Conservation (phyloP, 805 yeast genomes). For the Yarrowia hollandica region DNA sequence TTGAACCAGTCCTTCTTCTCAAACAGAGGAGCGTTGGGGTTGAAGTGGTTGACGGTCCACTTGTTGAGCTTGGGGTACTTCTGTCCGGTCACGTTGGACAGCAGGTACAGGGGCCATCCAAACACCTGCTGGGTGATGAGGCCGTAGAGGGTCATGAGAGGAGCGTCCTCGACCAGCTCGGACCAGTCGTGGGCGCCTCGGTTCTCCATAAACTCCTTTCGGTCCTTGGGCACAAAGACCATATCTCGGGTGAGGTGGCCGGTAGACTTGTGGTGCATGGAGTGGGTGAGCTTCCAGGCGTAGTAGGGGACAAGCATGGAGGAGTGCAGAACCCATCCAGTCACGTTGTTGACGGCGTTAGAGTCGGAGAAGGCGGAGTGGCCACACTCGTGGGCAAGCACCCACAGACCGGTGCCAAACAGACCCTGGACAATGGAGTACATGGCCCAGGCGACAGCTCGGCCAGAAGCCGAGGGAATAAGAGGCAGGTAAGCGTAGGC, state of each 20-base stretch:
- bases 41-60: constrained; percentile 63
- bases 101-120: constrained; percentile 72
- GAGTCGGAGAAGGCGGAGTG: constrained; percentile 81
- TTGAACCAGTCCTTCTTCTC: constrained; percentile 72
- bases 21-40: constrained; percentile 71
- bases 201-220: constrained; percentile 52
- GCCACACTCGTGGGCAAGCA: constrained; percentile 89
- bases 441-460: constrained; percentile 60
- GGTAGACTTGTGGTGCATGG: constrained; percentile 88
- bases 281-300: constrained; percentile 82
- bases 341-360: constrained; percentile 68
- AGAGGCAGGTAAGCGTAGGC: constrained; percentile 57
- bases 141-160: constrained; percentile 58
- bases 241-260: constrained; percentile 80
- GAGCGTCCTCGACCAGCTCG: constrained; percentile 73
- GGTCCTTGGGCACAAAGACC: constrained; percentile 77
- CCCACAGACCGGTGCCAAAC: constrained; percentile 78
- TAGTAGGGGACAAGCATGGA: constrained; percentile 79
- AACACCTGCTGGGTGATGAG: constrained; percentile 69
- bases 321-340: constrained; percentile 83
- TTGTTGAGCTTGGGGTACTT: constrained; percentile 50
- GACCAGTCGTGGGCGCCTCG: constrained; percentile 42
- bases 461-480: constrained; percentile 46
- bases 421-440: constrained; percentile 61
- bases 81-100: constrained; percentile 77